Evolutionary conservation across 2,329 filamentous ascomycete genomes (phyloP).

Genomic region (Botrytis sinoallii): DNA sequence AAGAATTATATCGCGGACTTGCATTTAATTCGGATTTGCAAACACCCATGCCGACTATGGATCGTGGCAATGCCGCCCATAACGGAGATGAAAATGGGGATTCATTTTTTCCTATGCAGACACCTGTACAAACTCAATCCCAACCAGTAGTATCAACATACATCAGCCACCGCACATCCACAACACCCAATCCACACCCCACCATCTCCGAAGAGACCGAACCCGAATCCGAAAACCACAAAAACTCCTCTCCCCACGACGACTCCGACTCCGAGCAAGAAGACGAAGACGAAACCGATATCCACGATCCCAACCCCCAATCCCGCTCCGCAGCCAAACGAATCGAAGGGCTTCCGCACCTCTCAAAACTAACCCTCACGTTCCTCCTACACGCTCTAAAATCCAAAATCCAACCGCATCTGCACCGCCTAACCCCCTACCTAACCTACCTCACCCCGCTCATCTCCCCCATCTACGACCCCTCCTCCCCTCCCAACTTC

Average conservation of each 20-base stretch:
- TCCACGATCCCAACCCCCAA: conserved; percentile 4
- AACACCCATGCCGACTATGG: conserved; percentile 22
- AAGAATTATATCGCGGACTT: conserved; percentile 29
- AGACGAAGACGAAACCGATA: background rate
- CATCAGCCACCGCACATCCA: background rate
- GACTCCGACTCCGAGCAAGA: conserved; percentile 6
- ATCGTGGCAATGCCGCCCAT: conserved; percentile 35
- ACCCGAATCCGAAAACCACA: background rate
- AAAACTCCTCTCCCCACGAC: background rate
- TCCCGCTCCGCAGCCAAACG: background rate
- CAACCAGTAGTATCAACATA: background rate
- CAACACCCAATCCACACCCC: background rate
- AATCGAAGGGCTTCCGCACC: conserved; percentile 15
- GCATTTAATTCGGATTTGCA: conserved; percentile 35
- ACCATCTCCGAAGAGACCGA: background rate
- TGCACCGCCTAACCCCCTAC: background rate
- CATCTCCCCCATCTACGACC: conserved; percentile 31
- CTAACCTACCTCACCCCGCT: conserved; percentile 23
- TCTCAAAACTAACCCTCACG: conserved; percentile 17
- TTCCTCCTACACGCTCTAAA: conserved; percentile 2
- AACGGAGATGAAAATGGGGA: background rate
- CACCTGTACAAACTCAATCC: background rate
- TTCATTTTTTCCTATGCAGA: conserved; percentile 2
- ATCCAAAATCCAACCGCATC: background rate
- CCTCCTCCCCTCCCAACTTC: conserved; percentile 43